Evolutionary conservation across 2,329 filamentous ascomycete species (phyloP), one percentile per base, ranked within the genome.

Genomic region (Phaeophleospora eucalypticola): DNA sequence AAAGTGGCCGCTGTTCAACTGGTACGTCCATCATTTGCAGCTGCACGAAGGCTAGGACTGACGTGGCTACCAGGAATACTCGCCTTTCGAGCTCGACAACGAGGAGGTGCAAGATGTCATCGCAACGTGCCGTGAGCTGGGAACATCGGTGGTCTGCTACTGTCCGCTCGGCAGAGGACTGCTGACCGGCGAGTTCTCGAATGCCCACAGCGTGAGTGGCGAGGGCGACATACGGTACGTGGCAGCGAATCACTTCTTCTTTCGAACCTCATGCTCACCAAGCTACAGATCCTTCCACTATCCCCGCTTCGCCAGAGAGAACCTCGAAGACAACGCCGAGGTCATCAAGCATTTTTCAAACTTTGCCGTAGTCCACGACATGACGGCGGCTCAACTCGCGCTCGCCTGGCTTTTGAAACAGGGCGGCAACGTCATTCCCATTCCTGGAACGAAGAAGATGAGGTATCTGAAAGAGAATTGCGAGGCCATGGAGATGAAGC

Each of bases 1-100:
- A 74, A 69, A 6, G 74, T 82, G 41, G 63, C 71, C 3, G 73
- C 72, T 8, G 71, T 75, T 12, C 76, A 81, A 62, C 67, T 77
- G 24, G 24, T 29, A 7, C 24, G 24, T 29, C 24, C 7, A n/a
- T n/a, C n/a, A n/a, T n/a, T n/a, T n/a, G n/a, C n/a, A n/a, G n/a
- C n/a, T n/a, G n/a, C n/a, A n/a, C n/a, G n/a, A n/a, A n/a, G n/a
- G n/a, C n/a, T n/a, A n/a, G n/a, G n/a, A n/a, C n/a, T n/a, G n/a
- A n/a, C n/a, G n/a, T n/a, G n/a, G n/a, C n/a, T n/a, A n/a, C n/a
- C 24, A 29, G 37, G 77, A 79, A 54, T 79, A 75, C 61, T 73
- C 68, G 2, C 69, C 72, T 0, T 78, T 77, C 55, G 65, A 65
- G 1, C 61, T 69, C 4, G 74, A 77, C 29, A 76, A 79, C 36